Base-by-base conservation (phyloP, 345 rosid species). In the Odontarrhena argentea region DNA sequence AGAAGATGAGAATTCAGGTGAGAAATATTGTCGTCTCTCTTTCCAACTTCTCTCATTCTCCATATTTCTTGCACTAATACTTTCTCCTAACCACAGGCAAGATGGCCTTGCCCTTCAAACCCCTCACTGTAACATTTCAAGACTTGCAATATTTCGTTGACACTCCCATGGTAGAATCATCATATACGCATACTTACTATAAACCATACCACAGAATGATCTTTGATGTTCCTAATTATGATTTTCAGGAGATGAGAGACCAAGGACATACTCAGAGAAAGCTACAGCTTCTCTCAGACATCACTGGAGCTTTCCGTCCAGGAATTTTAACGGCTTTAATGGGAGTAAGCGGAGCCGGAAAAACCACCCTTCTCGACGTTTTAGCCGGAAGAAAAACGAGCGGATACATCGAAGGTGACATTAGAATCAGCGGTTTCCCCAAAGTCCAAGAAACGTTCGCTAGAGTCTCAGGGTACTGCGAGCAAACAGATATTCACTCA, bases 311-410 rank as follows among this genome's bases (percentile, higher is more conserved):
- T 72, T 90, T 90, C 59, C 84, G 86, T 65, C 97, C 95, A 1
- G 97, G 97, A 11, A 69, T 82, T 13, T 69, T 90, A 66, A 87
- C 95, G 63, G 90, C 95, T 15, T 70, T 87, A 12, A 84, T 90
- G 53, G 97, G 97, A 2, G 87, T 87, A 0, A 87, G 92, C 55
- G 97, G 97, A 24, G 97, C 97, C 6, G 97, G 97, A 9, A 90
- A 87, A 76, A 90, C 97, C 26, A 90, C 97, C 1, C 77, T 90
- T 63, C 86, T 90, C 85, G 97, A 90, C 65, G 95, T 90, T 10
- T 12, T 75, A 42, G 75, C 78, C 34, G 78, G 78, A 56, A 83
- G 97, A 60, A 90, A 90, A 74, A 89, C 87, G 0, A 82, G 85
- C 9, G 94, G 96, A 0, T 85, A 80, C 56, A 78, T 79, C 9